A percentile compares a stretch with the other conserved stretches of the same genome.
Evolutionary conservation across 2,329 filamentous ascomycete species (phyloP).

Genomic region (Fusarium nygamai): DNA sequence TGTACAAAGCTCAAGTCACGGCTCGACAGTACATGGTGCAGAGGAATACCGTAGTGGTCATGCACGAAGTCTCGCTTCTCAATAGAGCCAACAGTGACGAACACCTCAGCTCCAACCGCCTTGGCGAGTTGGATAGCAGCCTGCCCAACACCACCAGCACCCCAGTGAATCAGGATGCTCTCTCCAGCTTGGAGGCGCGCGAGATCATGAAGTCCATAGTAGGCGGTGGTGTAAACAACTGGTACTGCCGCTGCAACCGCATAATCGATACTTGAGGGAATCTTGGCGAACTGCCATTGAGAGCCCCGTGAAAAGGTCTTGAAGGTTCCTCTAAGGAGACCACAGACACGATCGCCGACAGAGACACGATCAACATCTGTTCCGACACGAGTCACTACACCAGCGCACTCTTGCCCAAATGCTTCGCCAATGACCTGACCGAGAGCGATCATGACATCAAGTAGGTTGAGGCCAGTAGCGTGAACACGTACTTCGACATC

Average conservation of each 20-base stretch:
- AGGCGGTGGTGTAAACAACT: slow-evolving; percentile 31
- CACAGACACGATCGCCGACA: background rate
- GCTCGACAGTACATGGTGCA: slow-evolving; percentile 43
- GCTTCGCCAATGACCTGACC: background rate
- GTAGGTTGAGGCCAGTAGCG: background rate
- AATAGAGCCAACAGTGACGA: slow-evolving; percentile 45
- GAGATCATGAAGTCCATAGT: slow-evolving; percentile 27
- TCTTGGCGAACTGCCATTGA: slow-evolving; percentile 3
- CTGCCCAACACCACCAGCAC: slow-evolving; percentile 42
- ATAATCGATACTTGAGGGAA: slow-evolving; percentile 19
- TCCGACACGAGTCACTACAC: background rate
- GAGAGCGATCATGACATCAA: slow-evolving; percentile 10
- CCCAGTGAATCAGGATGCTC: slow-evolving; percentile 46
- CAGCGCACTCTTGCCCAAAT: slow-evolving; percentile 2
- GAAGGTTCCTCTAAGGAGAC: background rate
- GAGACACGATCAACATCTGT: background rate
- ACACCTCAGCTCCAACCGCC: slow-evolving; percentile 43
- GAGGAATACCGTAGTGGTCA: slow-evolving; percentile 42
- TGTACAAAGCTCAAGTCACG: background rate
- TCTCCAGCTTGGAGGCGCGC: slow-evolving; percentile 32
- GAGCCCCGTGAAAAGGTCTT: background rate
- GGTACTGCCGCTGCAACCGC: slow-evolving; percentile 20
- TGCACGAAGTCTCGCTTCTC: slow-evolving; percentile 46
- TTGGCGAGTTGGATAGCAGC: slow-evolving; percentile 45
- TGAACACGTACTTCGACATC: slow-evolving; percentile 3